Percentiles rank a stretch among this genome's conserved stretches.
These are phyloP conservation scores for Neocallimastix lanati DNA, from an alignment of 192 early-diverging fungal genomes.

Conservation along the genomic window DNA sequence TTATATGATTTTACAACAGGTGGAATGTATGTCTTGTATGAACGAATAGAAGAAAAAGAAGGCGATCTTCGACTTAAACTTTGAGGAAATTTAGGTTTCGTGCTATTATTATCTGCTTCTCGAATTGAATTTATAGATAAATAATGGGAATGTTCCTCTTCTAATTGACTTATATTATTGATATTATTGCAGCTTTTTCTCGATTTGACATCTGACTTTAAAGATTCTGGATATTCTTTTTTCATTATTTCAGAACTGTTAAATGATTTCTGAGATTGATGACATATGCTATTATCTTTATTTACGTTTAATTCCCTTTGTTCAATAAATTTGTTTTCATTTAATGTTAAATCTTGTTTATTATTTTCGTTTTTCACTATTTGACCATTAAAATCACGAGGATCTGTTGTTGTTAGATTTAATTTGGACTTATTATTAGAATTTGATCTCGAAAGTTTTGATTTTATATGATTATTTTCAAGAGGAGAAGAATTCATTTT, in stretches of 20 bases:
- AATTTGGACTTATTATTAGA: neutral
- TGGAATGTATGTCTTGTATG: neutral
- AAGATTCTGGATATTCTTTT: neutral
- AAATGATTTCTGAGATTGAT: too few relatives aligned
- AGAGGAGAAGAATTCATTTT: neutral
- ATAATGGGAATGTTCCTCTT: neutral
- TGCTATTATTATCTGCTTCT: neutral
- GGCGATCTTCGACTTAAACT: neutral
- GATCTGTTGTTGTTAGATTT: neutral
- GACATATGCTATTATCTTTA: too few relatives aligned
- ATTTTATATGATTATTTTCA: neutral
- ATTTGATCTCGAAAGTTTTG: neutral
- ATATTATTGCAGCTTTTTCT: neutral
- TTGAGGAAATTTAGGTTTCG: neutral
- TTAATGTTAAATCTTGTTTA: too few relatives aligned
- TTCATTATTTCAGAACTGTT: neutral
- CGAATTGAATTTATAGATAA: neutral
- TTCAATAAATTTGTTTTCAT: too few relatives aligned
- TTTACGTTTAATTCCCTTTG: too few relatives aligned
- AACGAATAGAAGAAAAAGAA: neutral
- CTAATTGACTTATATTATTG: neutral
- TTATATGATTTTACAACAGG: neutral
- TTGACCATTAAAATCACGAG: too few relatives aligned
- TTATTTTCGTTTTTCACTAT: too few relatives aligned
- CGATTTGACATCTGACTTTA: neutral